These are phyloP conservation scores for Leptographium procerum DNA, from an alignment of 2,329 filamentous ascomycete species.

Conservation along the genomic window DNA sequence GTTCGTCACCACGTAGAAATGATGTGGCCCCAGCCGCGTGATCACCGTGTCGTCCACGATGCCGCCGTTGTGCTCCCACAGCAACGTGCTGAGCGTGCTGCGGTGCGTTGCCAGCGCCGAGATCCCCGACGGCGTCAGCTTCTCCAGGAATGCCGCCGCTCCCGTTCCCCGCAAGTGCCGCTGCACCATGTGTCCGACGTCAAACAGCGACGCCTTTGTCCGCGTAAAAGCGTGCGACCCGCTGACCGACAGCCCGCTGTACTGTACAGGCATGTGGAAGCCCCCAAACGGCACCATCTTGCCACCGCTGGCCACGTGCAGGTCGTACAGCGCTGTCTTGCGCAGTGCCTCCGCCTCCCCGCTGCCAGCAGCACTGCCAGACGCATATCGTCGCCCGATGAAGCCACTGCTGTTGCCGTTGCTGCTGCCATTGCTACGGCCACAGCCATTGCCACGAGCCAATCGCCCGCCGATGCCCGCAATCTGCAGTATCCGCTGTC, in stretches of 20 bases:
- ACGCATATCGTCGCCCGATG: neutral
- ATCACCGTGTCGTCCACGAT: slow-evolving; percentile 94
- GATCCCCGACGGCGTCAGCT: slow-evolving; percentile 67
- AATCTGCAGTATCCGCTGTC: neutral
- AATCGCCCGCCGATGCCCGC: neutral
- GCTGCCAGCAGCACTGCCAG: neutral
- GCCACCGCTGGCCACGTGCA: slow-evolving; percentile 54
- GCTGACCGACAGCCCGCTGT: slow-evolving; percentile 61
- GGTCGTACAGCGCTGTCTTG: slow-evolving; percentile 25
- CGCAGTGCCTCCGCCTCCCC: slow-evolving; percentile 10
- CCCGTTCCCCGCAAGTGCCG: slow-evolving; percentile 74
- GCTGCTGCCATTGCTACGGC: too few relatives aligned
- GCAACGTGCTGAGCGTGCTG: slow-evolving; percentile 73
- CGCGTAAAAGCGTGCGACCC: slow-evolving; percentile 88
- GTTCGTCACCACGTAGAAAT: slow-evolving; percentile 92
- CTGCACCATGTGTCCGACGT: slow-evolving; percentile 95
- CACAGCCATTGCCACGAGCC: neutral
- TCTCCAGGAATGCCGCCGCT: slow-evolving; percentile 71
- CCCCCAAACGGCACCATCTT: slow-evolving; percentile 98
- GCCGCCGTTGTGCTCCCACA: slow-evolving; percentile 71
- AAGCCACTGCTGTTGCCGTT: neutral
- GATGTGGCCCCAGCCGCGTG: slow-evolving; percentile 60
- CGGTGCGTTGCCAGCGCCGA: slow-evolving; percentile 51
- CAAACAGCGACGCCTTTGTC: slow-evolving; percentile 79
- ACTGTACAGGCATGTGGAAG: slow-evolving; percentile 87